Evolutionary conservation across 768 basidiomycete species (phyloP).

Genomic region (Boletus fagicola): DNA sequence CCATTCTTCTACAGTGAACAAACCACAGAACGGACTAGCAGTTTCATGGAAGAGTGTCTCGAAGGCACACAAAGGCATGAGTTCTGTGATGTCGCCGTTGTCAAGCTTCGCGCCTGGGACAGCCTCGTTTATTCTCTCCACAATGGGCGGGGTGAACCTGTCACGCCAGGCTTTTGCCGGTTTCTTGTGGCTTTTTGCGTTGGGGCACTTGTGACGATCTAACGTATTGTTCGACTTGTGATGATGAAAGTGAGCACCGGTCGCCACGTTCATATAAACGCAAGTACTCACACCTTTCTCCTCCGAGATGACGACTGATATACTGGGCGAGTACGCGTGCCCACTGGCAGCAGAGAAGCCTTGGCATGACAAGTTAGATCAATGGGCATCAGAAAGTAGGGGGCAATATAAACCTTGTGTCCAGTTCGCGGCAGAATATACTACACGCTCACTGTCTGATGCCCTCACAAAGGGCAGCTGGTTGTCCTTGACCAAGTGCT

Average conservation of each 20-base stretch:
- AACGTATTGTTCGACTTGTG: slow-evolving; percentile 63
- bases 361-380: slow-evolving; percentile 25
- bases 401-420: slow-evolving; percentile 43
- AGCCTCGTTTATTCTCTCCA: slow-evolving; percentile 54
- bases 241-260: not conserved
- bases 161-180: slow-evolving; percentile 55
- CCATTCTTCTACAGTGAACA: slow-evolving; percentile 68
- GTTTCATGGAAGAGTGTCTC: slow-evolving; percentile 56
- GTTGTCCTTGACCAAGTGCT: slow-evolving; percentile 40
- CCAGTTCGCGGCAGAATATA: slow-evolving; percentile 74
- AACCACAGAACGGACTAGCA: slow-evolving; percentile 64
- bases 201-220: slow-evolving; percentile 63
- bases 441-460: slow-evolving; percentile 54
- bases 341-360: slow-evolving; percentile 60
- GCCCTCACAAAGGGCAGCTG: slow-evolving; percentile 55
- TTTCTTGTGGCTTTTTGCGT: slow-evolving; percentile 43
- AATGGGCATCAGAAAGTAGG: not conserved
- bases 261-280: not conserved
- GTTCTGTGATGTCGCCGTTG: slow-evolving; percentile 49
- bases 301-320: slow-evolving; percentile 53
- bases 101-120: slow-evolving; percentile 64
- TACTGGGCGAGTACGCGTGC: slow-evolving; percentile 41
- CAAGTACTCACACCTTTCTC: slow-evolving; percentile 42
- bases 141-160: slow-evolving; percentile 54
- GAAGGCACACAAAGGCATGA: slow-evolving; percentile 79